Evolutionary conservation across 169 alveolate species (phyloP).

Genomic region (Eimeria zaria): DNA sequence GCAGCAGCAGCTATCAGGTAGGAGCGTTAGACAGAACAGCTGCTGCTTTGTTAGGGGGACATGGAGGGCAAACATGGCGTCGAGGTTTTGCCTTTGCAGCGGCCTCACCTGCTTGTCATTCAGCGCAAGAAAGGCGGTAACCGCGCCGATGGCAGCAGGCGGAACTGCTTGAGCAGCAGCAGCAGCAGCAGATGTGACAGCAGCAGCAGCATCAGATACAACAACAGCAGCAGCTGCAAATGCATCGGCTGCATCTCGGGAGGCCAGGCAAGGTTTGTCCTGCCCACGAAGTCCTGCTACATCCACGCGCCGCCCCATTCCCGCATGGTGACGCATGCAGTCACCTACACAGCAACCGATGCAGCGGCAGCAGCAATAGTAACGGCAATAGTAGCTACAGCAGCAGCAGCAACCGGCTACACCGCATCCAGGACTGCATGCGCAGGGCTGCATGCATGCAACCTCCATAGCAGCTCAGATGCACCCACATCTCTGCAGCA

Average conservation of each 20-base stretch:
- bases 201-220: background rate
- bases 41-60: background rate
- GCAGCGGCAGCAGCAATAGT: background rate
- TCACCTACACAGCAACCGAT: no score
- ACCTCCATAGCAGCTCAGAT: background rate
- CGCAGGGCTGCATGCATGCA: background rate
- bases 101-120: conserved; percentile 23
- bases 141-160: conserved; percentile 14
- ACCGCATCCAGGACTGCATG: background rate
- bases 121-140: background rate
- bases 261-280: background rate
- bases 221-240: background rate
- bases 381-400: background rate
- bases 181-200: background rate
- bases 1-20: no score
- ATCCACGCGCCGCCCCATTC: background rate
- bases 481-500: background rate
- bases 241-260: background rate
- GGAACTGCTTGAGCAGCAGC: background rate
- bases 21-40: no score
- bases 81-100: background rate
- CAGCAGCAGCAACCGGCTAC: conserved; percentile 15
- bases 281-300: background rate
- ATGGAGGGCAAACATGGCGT: background rate
- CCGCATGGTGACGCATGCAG: background rate